Evolutionary conservation across 257 asterid genomes (phyloP).

Genomic region (Gentiana macrophylla): DNA sequence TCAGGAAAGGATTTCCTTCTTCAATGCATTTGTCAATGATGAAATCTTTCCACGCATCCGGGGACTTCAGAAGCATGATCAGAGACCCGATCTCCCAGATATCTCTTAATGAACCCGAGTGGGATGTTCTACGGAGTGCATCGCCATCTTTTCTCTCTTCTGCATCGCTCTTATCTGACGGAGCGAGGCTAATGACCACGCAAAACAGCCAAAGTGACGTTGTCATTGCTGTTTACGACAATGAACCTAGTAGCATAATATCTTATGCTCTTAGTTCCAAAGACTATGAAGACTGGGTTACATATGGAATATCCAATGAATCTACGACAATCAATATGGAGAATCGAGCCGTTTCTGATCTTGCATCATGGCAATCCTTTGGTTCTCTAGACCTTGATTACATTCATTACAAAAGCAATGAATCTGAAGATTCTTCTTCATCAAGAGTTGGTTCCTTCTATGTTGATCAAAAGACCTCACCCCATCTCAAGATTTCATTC

Average conservation of each 20-base stretch:
- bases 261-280: slow-evolving; percentile 64
- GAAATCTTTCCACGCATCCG: slow-evolving; percentile 86
- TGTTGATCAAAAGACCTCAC: slow-evolving; percentile 44
- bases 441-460: slow-evolving; percentile 24
- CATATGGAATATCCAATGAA: slow-evolving; percentile 23
- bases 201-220: slow-evolving; percentile 37
- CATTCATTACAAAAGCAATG: slow-evolving; percentile 37
- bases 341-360: slow-evolving; percentile 34
- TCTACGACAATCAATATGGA: slow-evolving; percentile 24
- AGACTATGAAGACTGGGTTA: slow-evolving; percentile 52
- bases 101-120: slow-evolving; percentile 39
- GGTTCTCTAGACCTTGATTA: slow-evolving; percentile 59
- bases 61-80: slow-evolving; percentile 70
- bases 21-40: slow-evolving; percentile 41
- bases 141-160: slow-evolving; percentile 46
- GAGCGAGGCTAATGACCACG: slow-evolving; percentile 60
- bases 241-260: slow-evolving; percentile 86
- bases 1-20: slow-evolving; percentile 57
- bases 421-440: slow-evolving; percentile 45
- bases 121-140: slow-evolving; percentile 20
- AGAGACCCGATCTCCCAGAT: slow-evolving; percentile 74
- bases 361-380: slow-evolving; percentile 60
- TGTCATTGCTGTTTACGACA: slow-evolving; percentile 54
- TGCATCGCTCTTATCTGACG: slow-evolving; percentile 54
- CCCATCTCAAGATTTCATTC: slow-evolving; percentile 67